phyloP scores from a whole-genome alignment of 177 flowering plant genomes.

The Vitis hybrid region DNA sequence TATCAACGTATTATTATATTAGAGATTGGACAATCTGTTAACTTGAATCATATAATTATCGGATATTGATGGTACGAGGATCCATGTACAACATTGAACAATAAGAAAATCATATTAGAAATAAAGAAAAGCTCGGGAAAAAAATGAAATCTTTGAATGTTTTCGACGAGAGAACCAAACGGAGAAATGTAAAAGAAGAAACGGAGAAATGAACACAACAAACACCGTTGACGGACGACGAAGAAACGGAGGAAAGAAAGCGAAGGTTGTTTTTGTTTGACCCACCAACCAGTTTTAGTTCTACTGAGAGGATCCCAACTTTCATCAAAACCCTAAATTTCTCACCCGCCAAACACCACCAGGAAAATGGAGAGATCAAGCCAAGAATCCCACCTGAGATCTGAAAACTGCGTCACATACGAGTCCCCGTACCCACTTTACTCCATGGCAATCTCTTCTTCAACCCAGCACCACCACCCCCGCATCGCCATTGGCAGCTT shows the following conservation, averaged over 20 bases:
- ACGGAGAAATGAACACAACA: not conserved
- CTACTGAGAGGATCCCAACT: not conserved
- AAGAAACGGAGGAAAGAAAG: not conserved
- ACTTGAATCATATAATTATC: too few species aligned
- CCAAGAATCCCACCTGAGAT: constrained; percentile 50
- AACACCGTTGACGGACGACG: not conserved
- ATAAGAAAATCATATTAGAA: too few species aligned
- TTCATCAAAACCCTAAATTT: not conserved
- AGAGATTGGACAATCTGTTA: too few species aligned
- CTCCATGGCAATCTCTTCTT: constrained; percentile 63
- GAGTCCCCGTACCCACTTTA: constrained; percentile 77
- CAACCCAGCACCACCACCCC: constrained; percentile 18
- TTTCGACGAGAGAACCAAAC: not conserved
- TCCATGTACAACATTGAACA: too few species aligned
- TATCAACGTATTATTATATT: too few species aligned
- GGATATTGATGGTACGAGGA: too few species aligned
- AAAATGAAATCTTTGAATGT: too few species aligned
- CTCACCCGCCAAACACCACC: not conserved
- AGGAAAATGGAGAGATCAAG: constrained; percentile 55
- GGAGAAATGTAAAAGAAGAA: not conserved
- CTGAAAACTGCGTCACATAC: constrained; percentile 50
- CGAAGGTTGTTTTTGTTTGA: not conserved
- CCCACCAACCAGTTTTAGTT: not conserved
- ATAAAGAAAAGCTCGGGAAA: too few species aligned
- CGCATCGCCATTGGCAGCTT: constrained; percentile 83